Conservation (phyloP, 2,329 filamentous ascomycete species). For the Coleophoma cylindrospora region DNA sequence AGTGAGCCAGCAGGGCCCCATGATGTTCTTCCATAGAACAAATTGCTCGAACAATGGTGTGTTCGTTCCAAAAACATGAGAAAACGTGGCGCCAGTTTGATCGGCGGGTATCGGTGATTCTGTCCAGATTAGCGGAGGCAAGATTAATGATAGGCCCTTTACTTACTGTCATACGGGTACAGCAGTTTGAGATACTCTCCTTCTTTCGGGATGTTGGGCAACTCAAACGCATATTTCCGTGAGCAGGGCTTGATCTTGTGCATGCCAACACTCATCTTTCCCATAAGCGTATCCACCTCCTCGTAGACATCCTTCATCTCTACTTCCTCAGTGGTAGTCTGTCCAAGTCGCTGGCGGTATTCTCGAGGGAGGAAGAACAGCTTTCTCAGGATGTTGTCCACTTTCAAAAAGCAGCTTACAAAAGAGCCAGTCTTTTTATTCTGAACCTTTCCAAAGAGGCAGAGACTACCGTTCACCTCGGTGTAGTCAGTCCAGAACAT, state of each 20-base stretch:
- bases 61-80: conserved; percentile 88
- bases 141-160: not conserved
- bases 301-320: conserved; percentile 85
- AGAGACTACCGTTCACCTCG: conserved; percentile 85
- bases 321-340: conserved; percentile 71
- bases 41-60: conserved; percentile 97
- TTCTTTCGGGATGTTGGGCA: conserved; percentile 81
- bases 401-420: conserved; percentile 90
- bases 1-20: conserved; percentile 96
- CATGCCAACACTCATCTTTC: conserved; percentile 75
- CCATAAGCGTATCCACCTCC: conserved; percentile 87
- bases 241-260: conserved; percentile 90
- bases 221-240: conserved; percentile 93
- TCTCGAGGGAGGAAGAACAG: conserved; percentile 88
- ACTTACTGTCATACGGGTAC: conserved; percentile 80
- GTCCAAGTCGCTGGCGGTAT: conserved; percentile 53
- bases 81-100: conserved; percentile 80
- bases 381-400: conserved; percentile 91
- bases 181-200: conserved; percentile 91
- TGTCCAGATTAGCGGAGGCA: conserved; percentile 20
- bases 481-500: conserved; percentile 98
- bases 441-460: conserved; percentile 92
- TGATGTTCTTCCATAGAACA: conserved; percentile 97
- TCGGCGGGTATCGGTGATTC: conserved; percentile 68
- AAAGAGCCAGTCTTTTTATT: conserved; percentile 77